Percentiles rank a stretch among this genome's conserved stretches.
These are phyloP conservation scores for Neonectria coccinea DNA, from an alignment of 2,329 filamentous ascomycete species.

Conservation along the genomic window DNA sequence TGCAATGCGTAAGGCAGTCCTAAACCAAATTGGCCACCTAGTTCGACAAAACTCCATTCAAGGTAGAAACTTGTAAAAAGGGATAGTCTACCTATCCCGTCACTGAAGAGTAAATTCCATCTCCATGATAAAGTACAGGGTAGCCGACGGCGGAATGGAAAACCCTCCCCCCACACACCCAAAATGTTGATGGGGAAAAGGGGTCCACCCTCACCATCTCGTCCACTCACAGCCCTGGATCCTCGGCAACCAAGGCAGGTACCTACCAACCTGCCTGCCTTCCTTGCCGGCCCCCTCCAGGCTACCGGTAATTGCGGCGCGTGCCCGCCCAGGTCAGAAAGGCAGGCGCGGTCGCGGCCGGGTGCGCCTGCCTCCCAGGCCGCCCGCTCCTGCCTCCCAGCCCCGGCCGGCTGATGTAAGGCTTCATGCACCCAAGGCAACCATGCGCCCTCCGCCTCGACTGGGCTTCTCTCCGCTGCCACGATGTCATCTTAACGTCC, in stretches of 20 bases:
- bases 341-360: neutral
- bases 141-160: conserved; percentile 31
- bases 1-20: too few relatives aligned
- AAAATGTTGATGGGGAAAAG: conserved; percentile 25
- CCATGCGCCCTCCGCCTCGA: conserved; percentile 33
- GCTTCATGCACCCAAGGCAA: conserved; percentile 29
- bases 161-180: conserved; percentile 35
- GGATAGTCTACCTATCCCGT: too few relatives aligned
- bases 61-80: too few relatives aligned
- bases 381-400: conserved; percentile 10
- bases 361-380: neutral
- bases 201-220: conserved; percentile 21
- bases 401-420: conserved; percentile 31
- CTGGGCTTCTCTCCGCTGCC: conserved; percentile 39
- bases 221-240: conserved; percentile 9
- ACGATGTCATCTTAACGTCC: conserved; percentile 42
- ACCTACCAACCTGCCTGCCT: conserved; percentile 18
- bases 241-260: conserved; percentile 30
- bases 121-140: neutral
- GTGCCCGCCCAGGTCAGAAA: conserved; percentile 1
- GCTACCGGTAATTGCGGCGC: conserved; percentile 1
- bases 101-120: neutral
- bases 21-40: too few relatives aligned
- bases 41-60: too few relatives aligned
- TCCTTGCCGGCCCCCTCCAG: neutral